Evolutionary conservation across 768 basidiomycete genomes (phyloP).

Genomic region (Phanerodontia chrysosporium): DNA sequence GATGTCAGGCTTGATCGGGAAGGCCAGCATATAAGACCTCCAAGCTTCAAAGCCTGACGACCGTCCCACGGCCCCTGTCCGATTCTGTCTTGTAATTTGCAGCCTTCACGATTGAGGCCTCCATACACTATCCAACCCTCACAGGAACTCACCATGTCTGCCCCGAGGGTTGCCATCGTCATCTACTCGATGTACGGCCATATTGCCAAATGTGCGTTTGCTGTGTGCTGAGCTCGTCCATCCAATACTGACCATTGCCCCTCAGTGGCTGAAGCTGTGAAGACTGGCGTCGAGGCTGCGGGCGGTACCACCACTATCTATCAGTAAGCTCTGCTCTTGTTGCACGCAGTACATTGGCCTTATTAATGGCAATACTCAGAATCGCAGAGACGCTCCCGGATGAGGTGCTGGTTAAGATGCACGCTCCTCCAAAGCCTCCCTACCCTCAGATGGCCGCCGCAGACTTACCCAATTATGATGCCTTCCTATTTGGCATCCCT

Average conservation of each 20-base stretch:
- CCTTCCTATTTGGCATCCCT: slow-evolving; percentile 71
- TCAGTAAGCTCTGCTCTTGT: slow-evolving; percentile 32
- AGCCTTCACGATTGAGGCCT: not conserved
- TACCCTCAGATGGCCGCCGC: slow-evolving; percentile 64
- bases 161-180: slow-evolving; percentile 57
- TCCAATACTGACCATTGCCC: not conserved
- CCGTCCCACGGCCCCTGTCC: no score
- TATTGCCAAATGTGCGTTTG: slow-evolving; percentile 52
- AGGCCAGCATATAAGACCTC: no score
- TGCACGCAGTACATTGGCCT: not conserved
- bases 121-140: not conserved
- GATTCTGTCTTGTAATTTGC: no score
- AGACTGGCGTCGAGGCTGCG: slow-evolving; percentile 37
- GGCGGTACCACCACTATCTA: slow-evolving; percentile 42
- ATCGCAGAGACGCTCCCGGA: slow-evolving; percentile 75
- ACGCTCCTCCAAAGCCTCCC: slow-evolving; percentile 65
- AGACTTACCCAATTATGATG: slow-evolving; percentile 59
- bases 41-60: no score
- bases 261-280: slow-evolving; percentile 57
- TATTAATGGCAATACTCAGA: slow-evolving; percentile 30
- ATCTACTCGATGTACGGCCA: slow-evolving; percentile 77
- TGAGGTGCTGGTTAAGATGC: slow-evolving; percentile 64
- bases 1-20: not conserved
- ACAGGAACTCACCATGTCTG: not conserved
- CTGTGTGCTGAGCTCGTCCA: not conserved